phyloP scores from a whole-genome alignment of 129 eudicot species.

The Glebionis coronaria region DNA sequence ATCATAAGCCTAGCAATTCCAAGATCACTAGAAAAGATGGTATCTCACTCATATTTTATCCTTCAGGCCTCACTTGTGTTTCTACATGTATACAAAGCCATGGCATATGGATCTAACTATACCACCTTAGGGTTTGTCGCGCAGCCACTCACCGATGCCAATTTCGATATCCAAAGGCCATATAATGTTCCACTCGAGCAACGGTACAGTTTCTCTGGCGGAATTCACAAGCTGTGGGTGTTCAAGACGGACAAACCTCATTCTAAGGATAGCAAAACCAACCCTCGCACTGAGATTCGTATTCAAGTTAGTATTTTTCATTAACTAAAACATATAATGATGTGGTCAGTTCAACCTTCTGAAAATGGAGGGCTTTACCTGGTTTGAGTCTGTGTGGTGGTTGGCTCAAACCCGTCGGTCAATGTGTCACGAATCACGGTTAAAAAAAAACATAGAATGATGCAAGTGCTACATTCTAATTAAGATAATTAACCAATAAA shows the following conservation, averaged over 20 bases:
- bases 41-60: background rate
- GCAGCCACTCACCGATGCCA: slow-evolving; percentile 32
- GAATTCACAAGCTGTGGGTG: slow-evolving; percentile 54
- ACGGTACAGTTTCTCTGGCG: slow-evolving; percentile 32
- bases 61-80: slow-evolving; percentile 2
- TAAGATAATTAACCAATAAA: background rate
- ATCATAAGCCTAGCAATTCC: background rate
- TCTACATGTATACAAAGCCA: background rate
- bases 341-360: too few relatives aligned
- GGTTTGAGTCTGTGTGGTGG: too few relatives aligned
- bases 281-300: slow-evolving; percentile 45
- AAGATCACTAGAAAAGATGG: slow-evolving; percentile 5
- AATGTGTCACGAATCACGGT: too few relatives aligned
- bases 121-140: slow-evolving; percentile 35
- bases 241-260: slow-evolving; percentile 41
- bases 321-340: too few relatives aligned
- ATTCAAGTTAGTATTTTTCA: slow-evolving; percentile 19
- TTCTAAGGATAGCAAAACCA: slow-evolving; percentile 24
- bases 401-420: too few relatives aligned
- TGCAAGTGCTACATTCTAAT: background rate
- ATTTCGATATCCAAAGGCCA: slow-evolving; percentile 36
- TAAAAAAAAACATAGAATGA: background rate
- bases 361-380: too few relatives aligned
- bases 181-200: slow-evolving; percentile 30
- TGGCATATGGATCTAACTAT: slow-evolving; percentile 13